Evolutionary conservation across 2,329 filamentous ascomycete species (phyloP).

Genomic region (Talaromyces atroroseus): DNA sequence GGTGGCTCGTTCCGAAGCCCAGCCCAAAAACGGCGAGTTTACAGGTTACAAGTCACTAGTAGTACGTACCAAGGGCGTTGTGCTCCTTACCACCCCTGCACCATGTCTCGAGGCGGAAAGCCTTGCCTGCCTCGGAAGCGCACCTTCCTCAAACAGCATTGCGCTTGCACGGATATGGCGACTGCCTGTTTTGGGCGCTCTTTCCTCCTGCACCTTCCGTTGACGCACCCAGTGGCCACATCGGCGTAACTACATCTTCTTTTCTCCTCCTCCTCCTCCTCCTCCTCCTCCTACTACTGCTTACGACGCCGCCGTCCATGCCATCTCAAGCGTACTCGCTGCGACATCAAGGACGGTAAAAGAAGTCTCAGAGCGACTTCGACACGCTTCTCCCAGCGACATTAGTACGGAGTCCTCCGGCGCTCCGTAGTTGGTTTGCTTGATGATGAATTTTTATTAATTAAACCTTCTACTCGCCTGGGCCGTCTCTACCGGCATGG

Average conservation of each 20-base stretch:
- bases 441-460: background rate
- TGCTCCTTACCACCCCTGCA: background rate
- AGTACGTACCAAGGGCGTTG: too few relatives aligned
- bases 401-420: background rate
- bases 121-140: too few relatives aligned
- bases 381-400: background rate
- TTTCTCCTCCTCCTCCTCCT: too few relatives aligned
- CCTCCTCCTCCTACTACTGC: too few relatives aligned
- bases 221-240: too few relatives aligned
- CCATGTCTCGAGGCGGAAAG: background rate
- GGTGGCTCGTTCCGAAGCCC: background rate
- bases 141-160: background rate
- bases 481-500: background rate
- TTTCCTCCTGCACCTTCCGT: background rate
- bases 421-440: background rate
- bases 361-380: too few relatives aligned
- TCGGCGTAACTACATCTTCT: too few relatives aligned
- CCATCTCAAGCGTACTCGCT: too few relatives aligned
- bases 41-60: too few relatives aligned
- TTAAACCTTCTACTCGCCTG: slow-evolving; percentile 1
- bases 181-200: background rate
- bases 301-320: too few relatives aligned
- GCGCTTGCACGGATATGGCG: background rate
- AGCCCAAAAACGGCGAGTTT: too few relatives aligned
- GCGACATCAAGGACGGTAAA: too few relatives aligned